phyloP scores from a whole-genome alignment of 2,329 filamentous ascomycete genomes.

The Aspergillus hiratsukae region DNA sequence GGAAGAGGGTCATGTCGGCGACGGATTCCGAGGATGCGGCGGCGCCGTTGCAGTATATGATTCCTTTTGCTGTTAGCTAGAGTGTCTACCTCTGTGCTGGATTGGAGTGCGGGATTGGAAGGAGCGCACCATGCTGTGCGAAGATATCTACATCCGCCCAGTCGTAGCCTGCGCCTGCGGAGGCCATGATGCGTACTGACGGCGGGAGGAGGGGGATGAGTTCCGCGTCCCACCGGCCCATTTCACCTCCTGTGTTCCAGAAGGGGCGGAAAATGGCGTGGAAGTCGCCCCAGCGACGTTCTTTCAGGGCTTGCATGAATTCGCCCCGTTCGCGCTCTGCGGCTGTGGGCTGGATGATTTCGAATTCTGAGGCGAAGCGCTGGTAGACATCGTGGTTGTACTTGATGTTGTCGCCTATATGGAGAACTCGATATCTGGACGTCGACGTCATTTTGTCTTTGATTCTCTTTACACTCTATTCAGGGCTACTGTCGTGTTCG shows the following conservation, averaged over 20 bases:
- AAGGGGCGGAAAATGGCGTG: slow-evolving; percentile 55
- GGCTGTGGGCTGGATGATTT: slow-evolving; percentile 38
- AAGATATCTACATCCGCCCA: slow-evolving; percentile 59
- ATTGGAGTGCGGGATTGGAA: background rate
- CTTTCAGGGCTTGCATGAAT: slow-evolving; percentile 42
- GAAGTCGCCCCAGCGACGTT: slow-evolving; percentile 36
- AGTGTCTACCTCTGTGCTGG: background rate
- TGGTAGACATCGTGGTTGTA: slow-evolving; percentile 45
- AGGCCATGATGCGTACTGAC: slow-evolving; percentile 54
- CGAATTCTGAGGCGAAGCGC: slow-evolving; percentile 38
- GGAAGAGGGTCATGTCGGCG: slow-evolving; percentile 65
- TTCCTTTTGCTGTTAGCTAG: slow-evolving; percentile 13
- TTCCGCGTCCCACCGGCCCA: slow-evolving; percentile 60
- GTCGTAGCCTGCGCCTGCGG: slow-evolving; percentile 60
- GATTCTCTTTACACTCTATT: background rate
- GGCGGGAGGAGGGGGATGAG: slow-evolving; percentile 52
- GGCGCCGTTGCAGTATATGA: slow-evolving; percentile 65
- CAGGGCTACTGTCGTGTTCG: background rate
- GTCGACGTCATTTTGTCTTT: slow-evolving; percentile 16
- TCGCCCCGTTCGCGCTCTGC: slow-evolving; percentile 27
- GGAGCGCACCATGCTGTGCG: slow-evolving; percentile 52
- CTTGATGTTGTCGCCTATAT: slow-evolving; percentile 46
- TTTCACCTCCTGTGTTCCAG: slow-evolving; percentile 62
- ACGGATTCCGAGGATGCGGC: slow-evolving; percentile 68
- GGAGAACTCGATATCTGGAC: slow-evolving; percentile 37